Evolutionary conservation across 2,329 filamentous ascomycete genomes (phyloP), one percentile per base, ranked within the genome.

Genomic region (Aspergillus neoniger): DNA sequence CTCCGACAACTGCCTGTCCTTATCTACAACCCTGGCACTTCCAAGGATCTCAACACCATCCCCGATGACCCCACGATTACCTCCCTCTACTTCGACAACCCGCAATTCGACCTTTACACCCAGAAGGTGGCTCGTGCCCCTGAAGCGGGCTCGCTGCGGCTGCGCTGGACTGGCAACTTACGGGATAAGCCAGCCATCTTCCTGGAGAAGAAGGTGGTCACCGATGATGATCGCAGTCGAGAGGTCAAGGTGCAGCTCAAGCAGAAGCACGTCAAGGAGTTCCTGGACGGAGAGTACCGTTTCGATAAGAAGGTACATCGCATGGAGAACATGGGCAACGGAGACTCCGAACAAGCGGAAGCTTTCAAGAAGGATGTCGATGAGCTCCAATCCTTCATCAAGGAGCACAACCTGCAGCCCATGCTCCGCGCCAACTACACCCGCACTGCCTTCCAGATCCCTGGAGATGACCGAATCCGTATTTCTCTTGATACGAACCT

Each of bases 371-470:
- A 82, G 38, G 89, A 90, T 2, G 90, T 94, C 15, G 81, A 87
- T 50, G 86, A 88, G 62, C 91, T 98, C 43, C 92, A 96, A 74
- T 81, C 83, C 1, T 94, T 96, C 69, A 87, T 97, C 73, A 85
- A 86, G 70, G 84, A 90, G 51, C 86, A 91, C 70, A 85, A 90
- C 58, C 82, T 99, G 15, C 87, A 94, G 73, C 95, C 95, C 5
- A 85, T 96, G 32, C 77, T 99, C 56, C 88, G 95, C 54, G 95
- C 95, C 64, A 96, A 96, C 78, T 98, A 98, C 75, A 91, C 88
- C 41, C 90, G 95, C 63, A 96, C 92, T 1, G 95, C 95, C 1
- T 99, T 98, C 81, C 95, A 99, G 77, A 96, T 96, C 67, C 95
- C 95, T 5, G 87, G 91, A 14, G 93, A 99, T 73, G 88, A 96